These are phyloP conservation scores for Hordeum marinum DNA, from an alignment of 176 grass and related monocot genomes.

Conservation along the genomic window DNA sequence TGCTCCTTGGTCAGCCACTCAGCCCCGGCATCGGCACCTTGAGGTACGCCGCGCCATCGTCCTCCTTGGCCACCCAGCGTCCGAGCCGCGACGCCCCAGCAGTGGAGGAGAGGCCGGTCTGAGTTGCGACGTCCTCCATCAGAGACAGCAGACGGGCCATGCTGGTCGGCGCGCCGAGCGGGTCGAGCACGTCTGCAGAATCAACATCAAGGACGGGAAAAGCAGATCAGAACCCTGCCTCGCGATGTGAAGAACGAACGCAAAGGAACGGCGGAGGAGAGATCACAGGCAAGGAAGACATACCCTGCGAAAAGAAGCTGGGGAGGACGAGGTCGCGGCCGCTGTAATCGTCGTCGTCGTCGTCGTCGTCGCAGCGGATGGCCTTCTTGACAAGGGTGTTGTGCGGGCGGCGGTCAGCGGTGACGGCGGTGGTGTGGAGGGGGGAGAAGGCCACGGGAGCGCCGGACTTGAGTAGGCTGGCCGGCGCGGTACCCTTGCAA, in stretches of 20 bases:
- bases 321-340: not conserved
- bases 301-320: constrained; percentile 22
- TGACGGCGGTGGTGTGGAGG: not conserved
- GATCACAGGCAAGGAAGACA: not conserved
- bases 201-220: not conserved
- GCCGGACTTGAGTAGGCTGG: constrained; percentile 10
- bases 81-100: not conserved
- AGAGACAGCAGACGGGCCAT: constrained; percentile 27
- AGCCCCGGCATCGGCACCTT: constrained; percentile 64
- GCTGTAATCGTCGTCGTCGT: not conserved
- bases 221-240: not conserved
- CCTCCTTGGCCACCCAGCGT: constrained; percentile 46
- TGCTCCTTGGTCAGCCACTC: constrained; percentile 82
- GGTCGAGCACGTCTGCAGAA: constrained; percentile 24
- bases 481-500: not conserved
- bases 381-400: too few species aligned
- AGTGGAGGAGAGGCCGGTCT: not conserved
- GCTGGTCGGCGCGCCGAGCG: constrained; percentile 31
- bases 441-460: not conserved
- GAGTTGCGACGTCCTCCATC: constrained; percentile 31
- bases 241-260: not conserved
- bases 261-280: not conserved
- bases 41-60: constrained; percentile 38
- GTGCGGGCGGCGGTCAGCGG: not conserved
- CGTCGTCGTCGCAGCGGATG: too few species aligned